phyloP scores from a whole-genome alignment of 345 rosid species.

The Gossypium herbaceum region DNA sequence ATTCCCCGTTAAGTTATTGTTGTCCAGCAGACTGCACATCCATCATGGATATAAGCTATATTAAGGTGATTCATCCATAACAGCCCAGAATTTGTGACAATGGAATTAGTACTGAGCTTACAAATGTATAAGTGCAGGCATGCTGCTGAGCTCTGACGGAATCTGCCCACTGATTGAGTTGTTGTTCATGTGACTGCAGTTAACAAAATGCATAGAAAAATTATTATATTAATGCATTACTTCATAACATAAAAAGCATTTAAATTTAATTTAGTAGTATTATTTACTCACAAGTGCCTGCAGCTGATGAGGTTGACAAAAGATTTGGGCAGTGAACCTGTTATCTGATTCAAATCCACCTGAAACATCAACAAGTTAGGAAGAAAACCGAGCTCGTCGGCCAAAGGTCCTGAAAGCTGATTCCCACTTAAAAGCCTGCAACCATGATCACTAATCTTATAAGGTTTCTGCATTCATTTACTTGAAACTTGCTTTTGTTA shows the following conservation, averaged over 20 bases:
- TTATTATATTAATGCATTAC: background rate
- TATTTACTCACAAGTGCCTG: constrained; percentile 37
- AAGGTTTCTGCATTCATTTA: constrained; percentile 3
- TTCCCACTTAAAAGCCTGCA: constrained; percentile 50
- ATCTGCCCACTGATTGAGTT: constrained; percentile 48
- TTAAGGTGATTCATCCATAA: background rate
- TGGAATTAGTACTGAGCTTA: constrained; percentile 22
- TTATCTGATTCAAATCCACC: constrained; percentile 34
- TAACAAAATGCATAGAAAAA: background rate
- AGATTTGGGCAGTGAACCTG: constrained; percentile 38
- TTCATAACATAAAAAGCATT: background rate
- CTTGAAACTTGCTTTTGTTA: background rate
- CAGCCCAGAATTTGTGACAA: background rate
- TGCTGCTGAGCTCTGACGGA: constrained; percentile 35
- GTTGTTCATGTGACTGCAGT: constrained; percentile 46
- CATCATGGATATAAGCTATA: background rate
- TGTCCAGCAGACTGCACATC: constrained; percentile 42
- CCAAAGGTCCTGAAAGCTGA: constrained; percentile 37
- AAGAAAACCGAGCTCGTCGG: constrained; percentile 45
- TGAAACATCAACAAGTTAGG: constrained; percentile 35
- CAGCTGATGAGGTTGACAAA: constrained; percentile 29
- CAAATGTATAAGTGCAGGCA: constrained; percentile 41
- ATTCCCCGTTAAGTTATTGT: constrained; percentile 41
- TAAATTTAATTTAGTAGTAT: background rate
- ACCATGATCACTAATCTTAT: background rate